These are phyloP conservation scores for Uncinocarpus reesii DNA, from an alignment of 2,329 filamentous ascomycete species.

Conservation along the genomic window DNA sequence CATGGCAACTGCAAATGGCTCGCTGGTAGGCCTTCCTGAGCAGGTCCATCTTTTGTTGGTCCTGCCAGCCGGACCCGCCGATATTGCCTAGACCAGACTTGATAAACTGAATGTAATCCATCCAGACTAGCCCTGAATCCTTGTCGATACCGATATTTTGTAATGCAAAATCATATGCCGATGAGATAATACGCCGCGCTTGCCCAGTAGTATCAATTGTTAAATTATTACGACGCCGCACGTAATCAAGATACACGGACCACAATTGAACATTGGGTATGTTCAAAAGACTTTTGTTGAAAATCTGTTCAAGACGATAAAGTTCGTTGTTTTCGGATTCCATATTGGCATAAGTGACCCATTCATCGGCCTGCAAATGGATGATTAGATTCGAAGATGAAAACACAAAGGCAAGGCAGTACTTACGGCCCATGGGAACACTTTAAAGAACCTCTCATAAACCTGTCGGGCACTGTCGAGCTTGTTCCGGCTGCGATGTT, in stretches of 20 bases:
- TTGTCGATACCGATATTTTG: constrained; percentile 83
- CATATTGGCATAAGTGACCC: constrained; percentile 80
- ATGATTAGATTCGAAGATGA: constrained; percentile 24
- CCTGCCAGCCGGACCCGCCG: constrained; percentile 84
- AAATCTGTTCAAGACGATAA: constrained; percentile 67
- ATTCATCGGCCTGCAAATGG: constrained; percentile 65
- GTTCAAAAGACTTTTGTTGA: constrained; percentile 65
- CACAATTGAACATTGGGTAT: constrained; percentile 79
- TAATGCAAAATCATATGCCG: constrained; percentile 87
- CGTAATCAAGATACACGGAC: constrained; percentile 90
- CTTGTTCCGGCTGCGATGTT: constrained; percentile 72
- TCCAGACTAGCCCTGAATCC: constrained; percentile 81
- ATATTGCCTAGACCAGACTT: constrained; percentile 76
- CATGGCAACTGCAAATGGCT: constrained; percentile 77
- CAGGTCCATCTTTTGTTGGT: constrained; percentile 94
- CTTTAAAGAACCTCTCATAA: constrained; percentile 75
- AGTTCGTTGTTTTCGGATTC: constrained; percentile 82
- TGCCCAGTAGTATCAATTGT: constrained; percentile 64
- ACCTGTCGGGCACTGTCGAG: constrained; percentile 67
- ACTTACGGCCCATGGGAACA: constrained; percentile 87
- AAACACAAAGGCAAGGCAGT: background rate
- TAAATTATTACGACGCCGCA: constrained; percentile 81
- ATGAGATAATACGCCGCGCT: constrained; percentile 67
- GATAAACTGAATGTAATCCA: constrained; percentile 89
- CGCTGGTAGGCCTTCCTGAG: constrained; percentile 86